phyloP scores from a whole-genome alignment of 2,329 filamentous ascomycete genomes.

The Teratosphaeria nubilosa region DNA sequence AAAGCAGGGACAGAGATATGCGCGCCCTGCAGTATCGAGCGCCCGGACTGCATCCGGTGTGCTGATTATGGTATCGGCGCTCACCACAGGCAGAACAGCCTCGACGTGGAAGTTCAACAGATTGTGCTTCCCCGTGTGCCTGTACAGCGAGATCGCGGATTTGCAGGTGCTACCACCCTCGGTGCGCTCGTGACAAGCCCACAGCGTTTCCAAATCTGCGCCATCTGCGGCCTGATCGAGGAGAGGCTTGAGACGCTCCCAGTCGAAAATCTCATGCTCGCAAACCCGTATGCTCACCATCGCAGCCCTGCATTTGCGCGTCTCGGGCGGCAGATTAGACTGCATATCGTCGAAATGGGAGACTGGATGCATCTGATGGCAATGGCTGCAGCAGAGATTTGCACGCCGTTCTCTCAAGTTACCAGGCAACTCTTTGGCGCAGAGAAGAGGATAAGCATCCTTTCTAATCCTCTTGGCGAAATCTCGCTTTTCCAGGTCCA shows the following conservation, averaged over 20 bases:
- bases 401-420: too few species aligned
- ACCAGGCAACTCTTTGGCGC: too few species aligned
- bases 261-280: not conserved
- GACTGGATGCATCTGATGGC: not conserved
- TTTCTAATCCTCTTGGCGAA: too few species aligned
- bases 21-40: not conserved
- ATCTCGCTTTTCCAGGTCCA: too few species aligned
- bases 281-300: not conserved
- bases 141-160: not conserved
- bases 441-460: too few species aligned
- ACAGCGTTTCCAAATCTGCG: not conserved
- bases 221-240: not conserved
- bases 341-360: not conserved
- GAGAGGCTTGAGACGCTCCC: not conserved
- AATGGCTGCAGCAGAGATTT: too few species aligned
- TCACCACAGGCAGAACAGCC: not conserved
- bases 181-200: not conserved
- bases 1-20: not conserved
- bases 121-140: not conserved
- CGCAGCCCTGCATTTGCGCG: not conserved
- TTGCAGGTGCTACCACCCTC: not conserved
- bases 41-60: not conserved
- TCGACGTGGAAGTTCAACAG: not conserved
- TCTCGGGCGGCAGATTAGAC: not conserved
- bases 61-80: not conserved